Evolutionary conservation across 495 filamentous ascomycete species (phyloP), one percentile per base, ranked within the genome.

Genomic region (Bombardia bombarda): DNA sequence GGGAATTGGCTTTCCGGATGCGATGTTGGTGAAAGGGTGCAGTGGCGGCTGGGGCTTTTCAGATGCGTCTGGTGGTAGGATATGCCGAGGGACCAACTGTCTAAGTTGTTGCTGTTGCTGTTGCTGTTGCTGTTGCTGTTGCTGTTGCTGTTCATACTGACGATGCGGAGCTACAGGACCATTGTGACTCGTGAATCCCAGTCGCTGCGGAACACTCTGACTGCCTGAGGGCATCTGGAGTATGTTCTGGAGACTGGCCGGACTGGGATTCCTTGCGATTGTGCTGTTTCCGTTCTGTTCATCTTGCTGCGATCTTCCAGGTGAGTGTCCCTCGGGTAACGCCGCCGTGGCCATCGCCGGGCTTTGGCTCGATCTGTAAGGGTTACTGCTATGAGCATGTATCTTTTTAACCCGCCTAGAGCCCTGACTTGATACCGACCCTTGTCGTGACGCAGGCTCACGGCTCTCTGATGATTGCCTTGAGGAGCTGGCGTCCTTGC

Each of bases 331-430:
- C 19, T 46, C 48, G 4, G 52, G 45, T 23, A 45, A 18, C 28
- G 34, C 38, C 1, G 47, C 35, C 5, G 53, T 20, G 18, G 46
- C 19, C 7, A 48, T 26, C 6, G 34, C 17, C 2, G 42, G 36
- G 32, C 28, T 34, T n/a, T 45, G 44, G 24, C 37, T 43, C 5
- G 28, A 18, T 23, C 45, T 19, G 12, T 40, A 40, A 4, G 38
- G 44, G 25, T 46, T 47, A 38, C 31, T 50, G 35, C 45, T 51
- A 13, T 14, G 35, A 2, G 51, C 51, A 21, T 58, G 45, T 22
- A 55, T 52, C 26, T 55, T 58, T 5, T 50, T 42, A 9, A 58
- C 55, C 1, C 49, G 51, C 35, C 44, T 45, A 23, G 34, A 33
- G 6, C 38, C 38, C 1, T 36, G 35, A 17, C 42, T 45, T 3